A percentile compares a stretch with the other conserved stretches of the same genome.
Evolutionary conservation across 805 yeast genomes (phyloP).

Genomic region (Starmerella bombi): DNA sequence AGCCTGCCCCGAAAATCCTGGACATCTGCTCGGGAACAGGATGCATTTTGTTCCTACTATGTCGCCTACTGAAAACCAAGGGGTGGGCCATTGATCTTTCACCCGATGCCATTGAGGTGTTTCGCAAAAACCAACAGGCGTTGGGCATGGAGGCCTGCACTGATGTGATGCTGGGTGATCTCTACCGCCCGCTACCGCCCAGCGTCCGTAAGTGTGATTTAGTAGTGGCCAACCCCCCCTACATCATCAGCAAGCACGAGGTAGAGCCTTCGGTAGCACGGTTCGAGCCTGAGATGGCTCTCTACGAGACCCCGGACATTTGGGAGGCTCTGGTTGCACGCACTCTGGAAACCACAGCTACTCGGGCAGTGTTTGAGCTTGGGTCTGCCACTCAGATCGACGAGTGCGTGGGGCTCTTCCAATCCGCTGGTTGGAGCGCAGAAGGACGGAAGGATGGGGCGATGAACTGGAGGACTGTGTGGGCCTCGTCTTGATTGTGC

Average conservation of each 20-base stretch:
- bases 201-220: slow-evolving; percentile 30
- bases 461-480: slow-evolving; percentile 19
- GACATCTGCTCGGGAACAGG: slow-evolving; percentile 88
- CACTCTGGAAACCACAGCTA: slow-evolving; percentile 33
- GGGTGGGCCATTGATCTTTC: slow-evolving; percentile 49
- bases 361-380: slow-evolving; percentile 62
- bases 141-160: slow-evolving; percentile 9
- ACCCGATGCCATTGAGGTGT: slow-evolving; percentile 37
- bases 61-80: slow-evolving; percentile 29
- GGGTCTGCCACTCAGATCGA: slow-evolving; percentile 50
- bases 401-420: slow-evolving; percentile 26
- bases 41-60: slow-evolving; percentile 39
- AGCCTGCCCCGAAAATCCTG: slow-evolving; percentile 28
- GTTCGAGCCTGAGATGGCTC: slow-evolving; percentile 67
- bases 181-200: slow-evolving; percentile 8
- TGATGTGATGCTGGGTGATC: slow-evolving; percentile 7
- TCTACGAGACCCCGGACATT: slow-evolving; percentile 67
- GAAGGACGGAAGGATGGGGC: slow-evolving; percentile 18
- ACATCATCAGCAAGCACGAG: slow-evolving; percentile 35
- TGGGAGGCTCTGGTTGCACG: slow-evolving; percentile 42
- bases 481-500: slow-evolving; percentile 14
- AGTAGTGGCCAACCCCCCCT: slow-evolving; percentile 84
- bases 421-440: slow-evolving; percentile 33
- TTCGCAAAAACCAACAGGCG: slow-evolving; percentile 14
- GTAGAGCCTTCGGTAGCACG: slow-evolving; percentile 51